These are phyloP conservation scores for Collybiopsis confluens DNA, from an alignment of 768 basidiomycete genomes.

Conservation along the genomic window DNA sequence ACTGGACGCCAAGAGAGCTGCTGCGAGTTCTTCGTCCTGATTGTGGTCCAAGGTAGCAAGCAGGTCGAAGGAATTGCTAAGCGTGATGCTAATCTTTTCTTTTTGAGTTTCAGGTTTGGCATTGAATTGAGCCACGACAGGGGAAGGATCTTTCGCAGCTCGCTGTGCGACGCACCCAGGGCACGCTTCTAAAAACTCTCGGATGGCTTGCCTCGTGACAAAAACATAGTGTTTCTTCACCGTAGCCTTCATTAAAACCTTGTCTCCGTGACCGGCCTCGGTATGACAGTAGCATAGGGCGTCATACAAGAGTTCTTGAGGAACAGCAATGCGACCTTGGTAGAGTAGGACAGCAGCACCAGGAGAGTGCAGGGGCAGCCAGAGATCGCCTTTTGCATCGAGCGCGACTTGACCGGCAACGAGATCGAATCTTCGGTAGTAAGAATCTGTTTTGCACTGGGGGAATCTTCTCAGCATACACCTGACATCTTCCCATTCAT, in stretches of 20 bases:
- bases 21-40: background rate
- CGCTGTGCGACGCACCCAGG: conserved; percentile 40
- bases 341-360: conserved; percentile 25
- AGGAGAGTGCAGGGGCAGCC: background rate
- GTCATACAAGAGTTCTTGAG: conserved; percentile 54
- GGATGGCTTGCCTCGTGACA: conserved; percentile 60
- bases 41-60: background rate
- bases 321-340: conserved; percentile 51
- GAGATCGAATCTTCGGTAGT: background rate
- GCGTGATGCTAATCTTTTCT: background rate
- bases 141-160: background rate
- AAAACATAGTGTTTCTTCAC: conserved; percentile 52
- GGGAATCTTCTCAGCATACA: too few relatives aligned
- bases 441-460: too few relatives aligned
- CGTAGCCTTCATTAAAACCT: conserved; percentile 54
- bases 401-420: background rate
- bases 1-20: background rate
- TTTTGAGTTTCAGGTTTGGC: background rate
- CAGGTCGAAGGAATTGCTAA: conserved; percentile 1
- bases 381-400: background rate
- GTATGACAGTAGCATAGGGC: conserved; percentile 51
- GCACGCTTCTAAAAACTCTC: conserved; percentile 54
- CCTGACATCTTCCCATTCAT: too few relatives aligned
- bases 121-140: too few relatives aligned
- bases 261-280: conserved; percentile 46